Percentiles rank a stretch among this genome's conserved stretches.
These are phyloP conservation scores for Kingdonia uniflora DNA, from an alignment of 164 flowering plant species.

Conservation along the genomic window DNA sequence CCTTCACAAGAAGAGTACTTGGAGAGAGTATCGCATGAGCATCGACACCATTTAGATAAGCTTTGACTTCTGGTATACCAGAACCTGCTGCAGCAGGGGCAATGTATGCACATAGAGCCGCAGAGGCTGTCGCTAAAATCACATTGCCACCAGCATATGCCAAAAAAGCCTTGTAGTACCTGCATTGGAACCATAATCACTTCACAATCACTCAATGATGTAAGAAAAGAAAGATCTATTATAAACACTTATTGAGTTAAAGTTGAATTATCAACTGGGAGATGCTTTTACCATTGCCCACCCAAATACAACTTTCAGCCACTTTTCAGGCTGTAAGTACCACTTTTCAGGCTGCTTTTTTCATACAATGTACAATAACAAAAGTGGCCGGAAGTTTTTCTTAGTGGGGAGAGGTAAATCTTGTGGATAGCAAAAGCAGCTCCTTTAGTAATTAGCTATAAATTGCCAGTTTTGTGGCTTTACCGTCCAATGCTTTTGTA, in stretches of 20 bases:
- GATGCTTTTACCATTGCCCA: not conserved
- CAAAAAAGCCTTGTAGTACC: conserved; percentile 57
- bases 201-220: not conserved
- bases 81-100: conserved; percentile 98
- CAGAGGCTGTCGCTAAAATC: conserved; percentile 52
- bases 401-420: too few relatives aligned
- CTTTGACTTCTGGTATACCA: conserved; percentile 89
- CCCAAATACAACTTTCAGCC: too few relatives aligned
- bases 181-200: conserved; percentile 31
- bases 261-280: not conserved
- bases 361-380: not conserved
- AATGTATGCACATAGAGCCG: conserved; percentile 60
- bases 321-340: too few relatives aligned
- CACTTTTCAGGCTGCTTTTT: not conserved
- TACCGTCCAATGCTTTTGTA: too few relatives aligned
- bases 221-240: not conserved
- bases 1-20: conserved; percentile 89
- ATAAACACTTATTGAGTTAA: not conserved
- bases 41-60: conserved; percentile 91
- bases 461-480: too few relatives aligned
- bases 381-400: too few relatives aligned
- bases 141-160: conserved; percentile 51
- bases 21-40: conserved; percentile 83
- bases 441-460: too few relatives aligned
- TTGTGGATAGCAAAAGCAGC: too few relatives aligned